These are phyloP conservation scores for Cnidoscolus chayamansa DNA, from an alignment of 441 rosid genomes.

Conservation along the genomic window DNA sequence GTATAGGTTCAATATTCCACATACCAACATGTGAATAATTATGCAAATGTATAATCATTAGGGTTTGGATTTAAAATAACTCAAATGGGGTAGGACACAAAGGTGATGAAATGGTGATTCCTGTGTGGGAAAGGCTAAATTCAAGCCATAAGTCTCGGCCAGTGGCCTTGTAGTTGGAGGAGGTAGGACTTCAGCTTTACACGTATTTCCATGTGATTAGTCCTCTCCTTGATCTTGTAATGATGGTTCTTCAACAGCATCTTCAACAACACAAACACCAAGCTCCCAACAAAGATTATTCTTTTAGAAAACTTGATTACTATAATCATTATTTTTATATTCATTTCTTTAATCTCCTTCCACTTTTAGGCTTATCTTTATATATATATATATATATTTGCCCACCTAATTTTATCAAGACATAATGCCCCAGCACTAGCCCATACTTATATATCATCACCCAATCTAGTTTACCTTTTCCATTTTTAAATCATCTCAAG, in stretches of 20 bases:
- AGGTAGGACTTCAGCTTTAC: slow-evolving; percentile 48
- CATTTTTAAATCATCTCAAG: no score
- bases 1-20: not conserved
- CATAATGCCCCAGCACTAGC: slow-evolving; percentile 6
- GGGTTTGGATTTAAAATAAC: slow-evolving; percentile 21
- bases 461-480: no score
- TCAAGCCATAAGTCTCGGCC: slow-evolving; percentile 54
- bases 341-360: slow-evolving; percentile 1
- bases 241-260: slow-evolving; percentile 40
- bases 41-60: slow-evolving; percentile 29
- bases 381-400: not conserved
- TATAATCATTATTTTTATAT: slow-evolving; percentile 29
- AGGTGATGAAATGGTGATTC: slow-evolving; percentile 26
- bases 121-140: slow-evolving; percentile 33
- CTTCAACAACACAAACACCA: slow-evolving; percentile 23
- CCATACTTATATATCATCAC: not conserved
- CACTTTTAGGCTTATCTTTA: slow-evolving; percentile 6
- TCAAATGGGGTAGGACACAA: slow-evolving; percentile 25
- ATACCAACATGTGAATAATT: slow-evolving; percentile 18
- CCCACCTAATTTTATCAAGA: not conserved
- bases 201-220: slow-evolving; percentile 43
- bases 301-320: slow-evolving; percentile 43
- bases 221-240: slow-evolving; percentile 33
- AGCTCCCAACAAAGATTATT: slow-evolving; percentile 35
- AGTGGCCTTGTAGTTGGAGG: slow-evolving; percentile 35